A percentile compares a stretch with the other conserved stretches of the same genome.
These are phyloP conservation scores for Halophytophthora batemanensis DNA, from an alignment of 352 stramenopile species.

Conservation along the genomic window DNA sequence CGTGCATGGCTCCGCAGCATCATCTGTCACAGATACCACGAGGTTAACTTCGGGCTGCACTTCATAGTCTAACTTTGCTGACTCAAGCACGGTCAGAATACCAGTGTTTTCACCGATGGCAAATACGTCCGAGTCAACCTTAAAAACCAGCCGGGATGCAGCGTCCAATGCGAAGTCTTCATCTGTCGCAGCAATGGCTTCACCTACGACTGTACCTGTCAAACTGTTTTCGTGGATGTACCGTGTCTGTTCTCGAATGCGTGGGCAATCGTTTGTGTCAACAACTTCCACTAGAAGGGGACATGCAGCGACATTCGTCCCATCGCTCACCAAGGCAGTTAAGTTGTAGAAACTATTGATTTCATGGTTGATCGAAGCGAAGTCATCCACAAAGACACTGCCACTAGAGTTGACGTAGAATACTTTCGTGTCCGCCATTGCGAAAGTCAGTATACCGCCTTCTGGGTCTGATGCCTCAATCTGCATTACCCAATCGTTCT, in stretches of 20 bases:
- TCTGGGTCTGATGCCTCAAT: slow-evolving; percentile 18
- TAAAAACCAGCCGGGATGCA: slow-evolving; percentile 12
- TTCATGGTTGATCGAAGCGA: slow-evolving; percentile 21
- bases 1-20: slow-evolving; percentile 18
- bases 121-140: slow-evolving; percentile 17
- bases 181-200: slow-evolving; percentile 14
- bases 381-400: slow-evolving; percentile 13
- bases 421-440: slow-evolving; percentile 1
- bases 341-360: slow-evolving; percentile 9
- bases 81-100: slow-evolving; percentile 6
- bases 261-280: slow-evolving; percentile 54
- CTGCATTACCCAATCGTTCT: slow-evolving; percentile 16
- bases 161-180: slow-evolving; percentile 16
- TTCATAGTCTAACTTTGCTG: slow-evolving; percentile 18
- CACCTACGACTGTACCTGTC: slow-evolving; percentile 21
- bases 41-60: slow-evolving; percentile 3
- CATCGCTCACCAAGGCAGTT: slow-evolving; percentile 15
- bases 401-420: slow-evolving; percentile 23
- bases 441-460: slow-evolving; percentile 7
- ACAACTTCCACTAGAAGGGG: slow-evolving; percentile 25
- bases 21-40: slow-evolving; percentile 19
- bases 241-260: slow-evolving; percentile 22
- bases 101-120: slow-evolving; percentile 13
- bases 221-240: slow-evolving; percentile 43
- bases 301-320: slow-evolving; percentile 27